A percentile compares a stretch with the other conserved stretches of the same genome.
Conservation (phyloP, 768 basidiomycete genomes). For the Candolleomyces aberdarensis region DNA sequence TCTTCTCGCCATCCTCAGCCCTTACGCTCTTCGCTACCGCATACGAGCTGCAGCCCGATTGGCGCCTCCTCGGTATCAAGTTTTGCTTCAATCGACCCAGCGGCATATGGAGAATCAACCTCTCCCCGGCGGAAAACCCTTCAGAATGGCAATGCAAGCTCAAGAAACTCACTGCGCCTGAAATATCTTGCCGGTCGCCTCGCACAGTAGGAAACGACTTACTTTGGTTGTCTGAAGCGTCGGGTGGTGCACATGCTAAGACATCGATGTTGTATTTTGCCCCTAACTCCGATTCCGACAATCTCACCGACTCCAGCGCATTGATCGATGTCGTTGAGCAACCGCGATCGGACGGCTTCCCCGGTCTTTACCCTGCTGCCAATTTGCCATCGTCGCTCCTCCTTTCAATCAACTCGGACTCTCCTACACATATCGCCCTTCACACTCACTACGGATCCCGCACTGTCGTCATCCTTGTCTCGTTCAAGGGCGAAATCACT, state of each 20-base stretch:
- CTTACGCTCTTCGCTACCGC: slow-evolving; percentile 55
- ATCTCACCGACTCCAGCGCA: slow-evolving; percentile 4
- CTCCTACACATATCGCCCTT: slow-evolving; percentile 31
- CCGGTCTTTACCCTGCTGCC: slow-evolving; percentile 57
- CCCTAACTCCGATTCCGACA: slow-evolving; percentile 25
- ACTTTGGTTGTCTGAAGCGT: slow-evolving; percentile 52
- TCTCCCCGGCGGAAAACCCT: slow-evolving; percentile 3
- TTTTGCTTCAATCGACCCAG: slow-evolving; percentile 58
- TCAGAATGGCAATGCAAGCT: neutral
- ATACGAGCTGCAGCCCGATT: slow-evolving; percentile 56
- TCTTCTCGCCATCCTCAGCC: slow-evolving; percentile 28
- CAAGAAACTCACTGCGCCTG: slow-evolving; percentile 38
- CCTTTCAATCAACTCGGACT: slow-evolving; percentile 6
- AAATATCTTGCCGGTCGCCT: slow-evolving; percentile 58
- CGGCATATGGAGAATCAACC: slow-evolving; percentile 50
- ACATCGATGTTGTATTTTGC: slow-evolving; percentile 41
- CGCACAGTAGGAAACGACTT: slow-evolving; percentile 40
- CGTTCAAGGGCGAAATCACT: slow-evolving; percentile 15
- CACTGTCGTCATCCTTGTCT: slow-evolving; percentile 46
- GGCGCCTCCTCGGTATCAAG: slow-evolving; percentile 55
- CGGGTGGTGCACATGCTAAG: slow-evolving; percentile 57
- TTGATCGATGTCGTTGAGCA: slow-evolving; percentile 44
- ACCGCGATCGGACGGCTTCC: slow-evolving; percentile 42
- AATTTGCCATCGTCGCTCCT: slow-evolving; percentile 41
- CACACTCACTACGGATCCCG: slow-evolving; percentile 56